Evolutionary conservation across 441 rosid genomes (phyloP), one percentile per base, ranked within the genome.

Genomic region (Lepidium campestre): DNA sequence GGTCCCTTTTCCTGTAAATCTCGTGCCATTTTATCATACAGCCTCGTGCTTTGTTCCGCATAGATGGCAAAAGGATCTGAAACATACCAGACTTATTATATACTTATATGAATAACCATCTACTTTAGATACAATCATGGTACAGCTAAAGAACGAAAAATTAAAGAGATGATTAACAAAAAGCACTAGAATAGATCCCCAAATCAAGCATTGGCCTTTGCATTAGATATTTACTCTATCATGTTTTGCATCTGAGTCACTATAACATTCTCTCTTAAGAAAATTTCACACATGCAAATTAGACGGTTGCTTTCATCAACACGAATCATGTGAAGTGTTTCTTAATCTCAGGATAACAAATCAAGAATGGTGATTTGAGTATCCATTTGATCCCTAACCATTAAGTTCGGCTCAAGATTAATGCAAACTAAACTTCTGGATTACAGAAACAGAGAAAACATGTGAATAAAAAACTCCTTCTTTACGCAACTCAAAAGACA

Each of bases 1-100:
- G 86, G 81, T 61, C 97, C 99, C 1, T 73, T 81, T 67, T 88
- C 92, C 67, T 85, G 86, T 75, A 89, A 77, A 80, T 89, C 97
- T 70, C 71, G 81, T 46, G 75, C 89, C 99, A 93, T 87, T 75
- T 78, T 83, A 77, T 85, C 86, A 66, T 91, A 91, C 78, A 93
- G 72, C 52, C 62, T 75, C 13, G 78, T 63, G 73, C 99, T 83
- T 72, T 56, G 79, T 48, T 87, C 85, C 56, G 55, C 57, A 69
- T 76, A 78, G 46, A 89, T 41, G 17, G 32, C 46, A 57, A 70
- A 46, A 58, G 77, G 68, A 76, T 77, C 91, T 89, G 81, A 76
- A 71, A 52, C 54, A 73, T 42, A 34, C 5, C 41, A 17, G 62
- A 9, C 35, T 45, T 15, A 3, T 45, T 31, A 75, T 10, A 23